These are phyloP conservation scores for Boletus reticuloceps DNA, from an alignment of 768 basidiomycete genomes.

Conservation along the genomic window DNA sequence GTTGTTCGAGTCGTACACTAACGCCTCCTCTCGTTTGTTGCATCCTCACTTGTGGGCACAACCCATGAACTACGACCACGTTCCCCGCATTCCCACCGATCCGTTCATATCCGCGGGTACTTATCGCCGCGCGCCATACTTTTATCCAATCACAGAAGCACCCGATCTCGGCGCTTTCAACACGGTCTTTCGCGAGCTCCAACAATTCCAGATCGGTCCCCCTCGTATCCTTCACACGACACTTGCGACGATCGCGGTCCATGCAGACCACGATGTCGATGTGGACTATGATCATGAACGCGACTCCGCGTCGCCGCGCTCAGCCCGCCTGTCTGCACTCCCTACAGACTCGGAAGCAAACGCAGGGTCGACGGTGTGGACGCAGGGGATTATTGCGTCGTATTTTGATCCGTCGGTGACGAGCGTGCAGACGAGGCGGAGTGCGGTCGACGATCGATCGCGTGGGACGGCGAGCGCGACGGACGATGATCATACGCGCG, in stretches of 20 bases:
- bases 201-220: constrained; percentile 50
- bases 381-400: constrained; percentile 52
- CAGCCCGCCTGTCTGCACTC: constrained; percentile 20
- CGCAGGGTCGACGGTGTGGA: constrained; percentile 64
- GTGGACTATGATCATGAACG: constrained; percentile 24
- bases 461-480: constrained; percentile 19
- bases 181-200: constrained; percentile 65
- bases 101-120: constrained; percentile 12
- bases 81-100: constrained; percentile 3
- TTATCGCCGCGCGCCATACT: background rate
- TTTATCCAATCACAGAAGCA: constrained; percentile 39
- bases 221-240: constrained; percentile 24
- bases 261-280: constrained; percentile 10
- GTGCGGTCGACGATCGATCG: constrained; percentile 29
- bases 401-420: constrained; percentile 45
- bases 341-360: constrained; percentile 39
- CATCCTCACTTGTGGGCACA: too few species aligned
- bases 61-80: background rate
- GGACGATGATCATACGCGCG: constrained; percentile 10
- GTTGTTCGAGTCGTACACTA: too few species aligned
- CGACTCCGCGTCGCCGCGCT: constrained; percentile 29
- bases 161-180: constrained; percentile 75
- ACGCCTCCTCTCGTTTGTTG: too few species aligned
- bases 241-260: constrained; percentile 8
- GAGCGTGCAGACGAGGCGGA: constrained; percentile 20